Evolutionary conservation across 805 yeast species (phyloP).

Genomic region (Isabelozyma gotoi): DNA sequence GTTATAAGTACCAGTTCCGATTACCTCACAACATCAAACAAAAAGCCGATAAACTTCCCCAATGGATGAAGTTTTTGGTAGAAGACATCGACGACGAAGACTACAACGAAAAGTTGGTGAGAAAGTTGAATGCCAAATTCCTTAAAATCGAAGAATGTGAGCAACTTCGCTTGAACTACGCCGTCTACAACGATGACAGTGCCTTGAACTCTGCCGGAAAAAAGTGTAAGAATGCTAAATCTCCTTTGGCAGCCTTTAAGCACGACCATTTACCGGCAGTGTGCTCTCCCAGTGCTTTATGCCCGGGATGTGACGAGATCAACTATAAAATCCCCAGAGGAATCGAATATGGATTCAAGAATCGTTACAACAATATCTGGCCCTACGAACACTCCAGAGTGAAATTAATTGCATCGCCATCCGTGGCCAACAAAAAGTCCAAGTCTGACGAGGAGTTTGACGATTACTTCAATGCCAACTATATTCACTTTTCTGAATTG

Average conservation of each 20-base stretch:
- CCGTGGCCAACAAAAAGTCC: constrained; percentile 1
- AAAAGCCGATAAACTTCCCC: constrained; percentile 21
- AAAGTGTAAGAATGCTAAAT: neutral
- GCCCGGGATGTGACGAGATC: constrained; percentile 43
- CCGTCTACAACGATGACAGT: constrained; percentile 20
- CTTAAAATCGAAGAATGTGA: constrained; percentile 38
- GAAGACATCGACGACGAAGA: constrained; percentile 11
- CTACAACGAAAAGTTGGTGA: constrained; percentile 19
- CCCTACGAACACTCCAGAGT: constrained; percentile 51
- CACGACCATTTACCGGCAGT: constrained; percentile 14
- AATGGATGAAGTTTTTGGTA: constrained; percentile 30
- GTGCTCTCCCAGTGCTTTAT: constrained; percentile 41
- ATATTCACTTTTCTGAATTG: constrained; percentile 28
- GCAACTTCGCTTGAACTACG: constrained; percentile 33
- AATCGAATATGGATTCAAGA: constrained; percentile 44
- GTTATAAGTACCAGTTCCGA: constrained; percentile 21
- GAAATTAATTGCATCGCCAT: constrained; percentile 22
- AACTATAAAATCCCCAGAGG: constrained; percentile 42
- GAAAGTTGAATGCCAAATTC: constrained; percentile 28
- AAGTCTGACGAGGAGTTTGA: constrained; percentile 16
- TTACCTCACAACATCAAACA: constrained; percentile 16
- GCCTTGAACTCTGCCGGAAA: neutral
- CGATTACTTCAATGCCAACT: constrained; percentile 48
- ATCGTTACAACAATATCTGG: constrained; percentile 47
- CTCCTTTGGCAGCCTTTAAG: neutral